Percentiles rank a stretch among this genome's conserved stretches.
These are phyloP conservation scores for Chytriomyces hyalinus DNA, from an alignment of 192 early-diverging fungal genomes.

Conservation along the genomic window DNA sequence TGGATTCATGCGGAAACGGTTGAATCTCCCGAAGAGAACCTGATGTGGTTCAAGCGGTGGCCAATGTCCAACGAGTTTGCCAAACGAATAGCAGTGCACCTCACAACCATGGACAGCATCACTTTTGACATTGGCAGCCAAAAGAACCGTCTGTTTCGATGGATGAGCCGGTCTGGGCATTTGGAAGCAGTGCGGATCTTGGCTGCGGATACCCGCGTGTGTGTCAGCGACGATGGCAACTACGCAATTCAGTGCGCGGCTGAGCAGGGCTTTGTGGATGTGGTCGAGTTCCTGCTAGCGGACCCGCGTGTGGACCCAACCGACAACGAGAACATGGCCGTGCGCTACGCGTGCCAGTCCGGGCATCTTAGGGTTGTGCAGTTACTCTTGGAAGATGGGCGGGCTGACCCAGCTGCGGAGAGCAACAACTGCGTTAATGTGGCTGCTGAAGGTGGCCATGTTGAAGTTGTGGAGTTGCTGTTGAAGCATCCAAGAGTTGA, in stretches of 20 bases:
- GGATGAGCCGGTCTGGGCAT: neutral
- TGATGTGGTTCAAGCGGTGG: constrained; percentile 4
- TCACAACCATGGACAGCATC: neutral
- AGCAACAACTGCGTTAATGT: constrained; percentile 10
- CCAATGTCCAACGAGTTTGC: neutral
- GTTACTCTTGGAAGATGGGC: neutral
- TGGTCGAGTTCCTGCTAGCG: constrained; percentile 9
- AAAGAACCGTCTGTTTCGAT: constrained; percentile 6
- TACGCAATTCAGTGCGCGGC: neutral
- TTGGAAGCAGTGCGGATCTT: neutral
- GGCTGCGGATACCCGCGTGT: neutral
- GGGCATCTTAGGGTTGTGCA: constrained; percentile 28
- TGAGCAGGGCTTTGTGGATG: neutral
- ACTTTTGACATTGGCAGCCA: neutral
- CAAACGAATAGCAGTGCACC: neutral
- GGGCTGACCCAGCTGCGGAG: constrained; percentile 6
- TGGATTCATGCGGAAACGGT: neutral
- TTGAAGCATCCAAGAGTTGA: neutral
- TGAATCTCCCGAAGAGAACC: neutral
- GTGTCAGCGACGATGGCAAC: neutral
- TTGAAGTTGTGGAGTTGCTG: constrained; percentile 5
- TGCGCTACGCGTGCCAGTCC: constrained; percentile 9
- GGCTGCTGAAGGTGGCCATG: constrained; percentile 7
- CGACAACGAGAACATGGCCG: constrained; percentile 6
- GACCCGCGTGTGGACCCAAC: constrained; percentile 24